A percentile compares a stretch with the other conserved stretches of the same genome.
phyloP scores from a whole-genome alignment of 352 stramenopile genomes.

The Heterotrichella gracilis region DNA sequence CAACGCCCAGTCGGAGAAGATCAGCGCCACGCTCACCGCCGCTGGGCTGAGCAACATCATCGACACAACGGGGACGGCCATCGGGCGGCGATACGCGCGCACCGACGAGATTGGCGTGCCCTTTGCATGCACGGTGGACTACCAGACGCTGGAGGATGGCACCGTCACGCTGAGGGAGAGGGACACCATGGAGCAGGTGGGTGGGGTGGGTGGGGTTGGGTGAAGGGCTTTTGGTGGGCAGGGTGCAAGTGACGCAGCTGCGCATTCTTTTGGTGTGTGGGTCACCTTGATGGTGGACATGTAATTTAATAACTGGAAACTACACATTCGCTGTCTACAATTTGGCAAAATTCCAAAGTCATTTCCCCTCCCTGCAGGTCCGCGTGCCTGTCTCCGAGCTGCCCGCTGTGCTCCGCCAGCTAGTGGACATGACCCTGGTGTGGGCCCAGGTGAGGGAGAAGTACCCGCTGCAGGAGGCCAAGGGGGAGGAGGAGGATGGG shows the following conservation, averaged over 20 bases:
- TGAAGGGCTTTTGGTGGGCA: too few relatives aligned
- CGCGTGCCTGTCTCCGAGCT: neutral
- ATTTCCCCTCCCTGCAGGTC: too few relatives aligned
- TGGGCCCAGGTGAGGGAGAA: too few relatives aligned
- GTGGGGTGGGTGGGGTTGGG: slow-evolving; percentile 24
- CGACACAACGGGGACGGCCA: slow-evolving; percentile 64
- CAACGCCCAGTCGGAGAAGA: slow-evolving; percentile 30
- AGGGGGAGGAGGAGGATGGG: too few relatives aligned
- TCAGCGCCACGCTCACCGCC: slow-evolving; percentile 30
- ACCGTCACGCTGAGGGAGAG: slow-evolving; percentile 84
- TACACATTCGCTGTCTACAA: too few relatives aligned
- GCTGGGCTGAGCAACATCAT: slow-evolving; percentile 46
- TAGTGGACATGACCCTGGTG: too few relatives aligned
- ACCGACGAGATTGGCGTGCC: slow-evolving; percentile 84
- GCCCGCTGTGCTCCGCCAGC: neutral
- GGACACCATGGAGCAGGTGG: slow-evolving; percentile 77
- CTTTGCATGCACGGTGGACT: slow-evolving; percentile 92
- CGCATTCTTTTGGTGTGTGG: too few relatives aligned
- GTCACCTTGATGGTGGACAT: too few relatives aligned
- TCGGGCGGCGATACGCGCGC: slow-evolving; percentile 71
- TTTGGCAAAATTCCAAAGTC: too few relatives aligned
- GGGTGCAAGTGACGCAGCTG: too few relatives aligned
- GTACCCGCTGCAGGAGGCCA: too few relatives aligned
- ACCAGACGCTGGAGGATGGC: slow-evolving; percentile 53
- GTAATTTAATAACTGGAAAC: too few relatives aligned